A percentile compares a stretch with the other conserved stretches of the same genome.
phyloP scores from a whole-genome alignment of 768 basidiomycete genomes.

The Lentinula edodes region DNA sequence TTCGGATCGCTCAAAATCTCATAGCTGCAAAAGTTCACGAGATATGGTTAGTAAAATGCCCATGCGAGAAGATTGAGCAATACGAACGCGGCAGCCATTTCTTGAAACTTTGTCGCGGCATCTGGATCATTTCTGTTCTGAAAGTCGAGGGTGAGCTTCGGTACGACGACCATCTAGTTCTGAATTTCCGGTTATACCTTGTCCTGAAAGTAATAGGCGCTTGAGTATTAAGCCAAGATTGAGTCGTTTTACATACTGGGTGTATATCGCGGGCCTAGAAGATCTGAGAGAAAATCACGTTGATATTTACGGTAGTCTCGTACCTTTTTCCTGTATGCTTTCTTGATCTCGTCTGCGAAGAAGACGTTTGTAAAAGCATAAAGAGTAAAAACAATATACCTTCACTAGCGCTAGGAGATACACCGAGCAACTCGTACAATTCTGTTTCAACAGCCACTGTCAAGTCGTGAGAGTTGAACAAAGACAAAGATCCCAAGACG shows the following conservation, averaged over 20 bases:
- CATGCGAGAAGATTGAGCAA: constrained; percentile 5
- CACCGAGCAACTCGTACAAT: constrained; percentile 82
- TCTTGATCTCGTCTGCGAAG: constrained; percentile 76
- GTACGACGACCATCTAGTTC: background rate
- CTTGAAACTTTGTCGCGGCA: constrained; percentile 81
- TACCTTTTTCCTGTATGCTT: constrained; percentile 91
- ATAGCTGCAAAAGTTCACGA: constrained; percentile 44
- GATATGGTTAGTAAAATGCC: background rate
- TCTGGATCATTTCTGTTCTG: constrained; percentile 87
- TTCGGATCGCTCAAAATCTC: constrained; percentile 75
- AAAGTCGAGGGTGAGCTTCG: background rate
- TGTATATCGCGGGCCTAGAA: constrained; percentile 81
- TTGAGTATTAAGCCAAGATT: constrained; percentile 6
- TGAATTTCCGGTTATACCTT: constrained; percentile 40
- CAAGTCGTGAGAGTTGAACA: constrained; percentile 6
- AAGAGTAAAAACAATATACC: constrained; percentile 33
- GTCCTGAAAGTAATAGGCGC: constrained; percentile 41
- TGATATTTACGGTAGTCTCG: constrained; percentile 7
- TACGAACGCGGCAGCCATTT: constrained; percentile 81
- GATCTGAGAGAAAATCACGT: constrained; percentile 7
- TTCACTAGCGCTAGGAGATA: constrained; percentile 63
- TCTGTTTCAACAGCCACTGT: constrained; percentile 72
- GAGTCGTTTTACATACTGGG: constrained; percentile 49
- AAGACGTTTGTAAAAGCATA: background rate
- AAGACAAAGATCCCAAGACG: background rate